Percentiles rank a stretch among this genome's conserved stretches.
These are phyloP conservation scores for Phylloporus scabripes DNA, from an alignment of 768 basidiomycete genomes.

Conservation along the genomic window DNA sequence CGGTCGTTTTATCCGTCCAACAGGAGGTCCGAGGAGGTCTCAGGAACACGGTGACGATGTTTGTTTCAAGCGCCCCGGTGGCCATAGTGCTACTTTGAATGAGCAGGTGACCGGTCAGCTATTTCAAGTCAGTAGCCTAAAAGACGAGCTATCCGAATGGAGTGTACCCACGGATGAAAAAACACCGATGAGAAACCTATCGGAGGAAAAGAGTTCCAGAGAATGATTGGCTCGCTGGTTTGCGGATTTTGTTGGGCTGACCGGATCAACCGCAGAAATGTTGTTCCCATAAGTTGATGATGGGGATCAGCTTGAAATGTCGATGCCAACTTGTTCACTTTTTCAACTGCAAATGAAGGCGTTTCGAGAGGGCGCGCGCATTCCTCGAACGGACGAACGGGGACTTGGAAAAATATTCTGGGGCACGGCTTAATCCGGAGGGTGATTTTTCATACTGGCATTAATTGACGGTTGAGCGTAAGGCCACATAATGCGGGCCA, in stretches of 20 bases:
- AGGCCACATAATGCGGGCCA: conserved; percentile 18
- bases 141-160: conserved; percentile 2
- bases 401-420: conserved; percentile 14
- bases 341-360: conserved; percentile 10
- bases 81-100: conserved; percentile 4
- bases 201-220: conserved; percentile 10
- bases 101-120: conserved; percentile 14
- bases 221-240: conserved; percentile 1
- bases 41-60: background rate
- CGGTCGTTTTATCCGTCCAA: conserved; percentile 7
- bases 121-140: conserved; percentile 9
- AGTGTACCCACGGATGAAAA: conserved; percentile 12
- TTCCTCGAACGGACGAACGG: conserved; percentile 9
- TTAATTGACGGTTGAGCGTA: conserved; percentile 10
- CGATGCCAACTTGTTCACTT: conserved; percentile 2
- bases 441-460: conserved; percentile 12
- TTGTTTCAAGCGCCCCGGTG: conserved; percentile 10
- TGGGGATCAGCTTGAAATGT: conserved; percentile 3
- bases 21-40: conserved; percentile 22
- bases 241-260: conserved; percentile 22
- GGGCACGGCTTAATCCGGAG: conserved; percentile 5
- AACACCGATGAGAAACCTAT: conserved; percentile 21
- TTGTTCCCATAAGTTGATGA: conserved; percentile 21
- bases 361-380: conserved; percentile 2
- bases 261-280: conserved; percentile 16